Evolutionary conservation across 2,329 filamentous ascomycete genomes (phyloP), one percentile per base, ranked within the genome.

Genomic region (Fusarium tjaetaba): DNA sequence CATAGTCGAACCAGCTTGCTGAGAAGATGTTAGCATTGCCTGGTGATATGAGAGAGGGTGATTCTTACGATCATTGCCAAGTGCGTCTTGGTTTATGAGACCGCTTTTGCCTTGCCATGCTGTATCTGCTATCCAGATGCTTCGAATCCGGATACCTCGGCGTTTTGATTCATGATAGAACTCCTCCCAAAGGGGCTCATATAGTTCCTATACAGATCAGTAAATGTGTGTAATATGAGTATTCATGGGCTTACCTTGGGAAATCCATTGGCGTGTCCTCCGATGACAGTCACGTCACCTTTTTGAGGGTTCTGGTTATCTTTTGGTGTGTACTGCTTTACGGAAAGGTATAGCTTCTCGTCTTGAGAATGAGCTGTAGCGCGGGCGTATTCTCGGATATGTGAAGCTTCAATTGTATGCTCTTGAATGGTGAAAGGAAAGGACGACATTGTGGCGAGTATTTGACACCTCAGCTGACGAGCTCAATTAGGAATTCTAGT

Each of bases 71-170:
- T 98, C 95, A 81, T 97, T 93, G 63, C 95, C 96, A 3, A 97
- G 84, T 16, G 87, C 85, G 45, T 86, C 80, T 82, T 95, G 92
- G 80, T 98, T 98, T 46, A 97, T 79, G 16, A 93, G 85, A 43
- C 92, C 90, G 79, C 93, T 97, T 77, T 90, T 86, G 41, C 95
- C 95, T 84, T 98, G 94, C 80, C 94, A 92, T 36, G 94, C 91
- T n/a, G 93, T 90, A 83, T 98, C 96, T 70, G 94, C 91, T 76
- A 97, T 96, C 93, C 94, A 97, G 76, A 98, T 95, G 70, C 89
- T 87, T 65, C 94, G 89, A 76, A 98, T 94, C 5, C 88, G 86
- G 76, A 97, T 89, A 24, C 90, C 91, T 63, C 87, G 84, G 20
- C 82, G 80, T 73, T 88, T 87, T 11, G 91, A 85, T 24, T 86